Percentiles rank a stretch among this genome's conserved stretches.
These are phyloP conservation scores for Geotrichum aggregatum DNA, from an alignment of 1,139 yeast genomes.

Conservation along the genomic window DNA sequence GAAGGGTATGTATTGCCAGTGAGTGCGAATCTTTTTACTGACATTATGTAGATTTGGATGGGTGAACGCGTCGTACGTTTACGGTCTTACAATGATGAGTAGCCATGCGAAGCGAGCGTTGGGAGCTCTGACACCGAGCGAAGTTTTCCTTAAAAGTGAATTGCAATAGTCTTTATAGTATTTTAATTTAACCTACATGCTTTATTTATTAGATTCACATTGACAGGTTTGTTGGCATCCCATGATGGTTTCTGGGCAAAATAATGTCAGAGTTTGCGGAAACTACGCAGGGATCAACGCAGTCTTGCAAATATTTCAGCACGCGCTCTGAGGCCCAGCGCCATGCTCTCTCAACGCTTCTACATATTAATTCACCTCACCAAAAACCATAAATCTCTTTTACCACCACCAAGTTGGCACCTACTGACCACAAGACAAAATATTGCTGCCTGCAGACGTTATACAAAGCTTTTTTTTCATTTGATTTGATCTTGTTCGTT, in stretches of 20 bases:
- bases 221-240: too few relatives aligned
- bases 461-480: neutral
- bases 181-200: neutral
- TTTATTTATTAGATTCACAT: neutral
- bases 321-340: neutral
- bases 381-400: neutral
- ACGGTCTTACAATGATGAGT: slow-evolving; percentile 69
- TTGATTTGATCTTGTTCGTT: neutral
- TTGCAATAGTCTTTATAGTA: neutral
- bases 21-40: slow-evolving; percentile 26
- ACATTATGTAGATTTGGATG: slow-evolving; percentile 52
- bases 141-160: slow-evolving; percentile 49
- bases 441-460: neutral
- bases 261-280: too few relatives aligned
- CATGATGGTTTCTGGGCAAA: too few relatives aligned
- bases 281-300: neutral
- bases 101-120: slow-evolving; percentile 69
- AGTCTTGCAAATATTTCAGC: slow-evolving; percentile 15
- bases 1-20: slow-evolving; percentile 60
- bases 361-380: neutral
- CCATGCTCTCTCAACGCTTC: too few relatives aligned
- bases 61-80: slow-evolving; percentile 83
- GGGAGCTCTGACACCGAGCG: slow-evolving; percentile 80
- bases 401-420: neutral
- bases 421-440: neutral